Conservation (phyloP, 257 asterid genomes). For the Solanum piurae region DNA sequence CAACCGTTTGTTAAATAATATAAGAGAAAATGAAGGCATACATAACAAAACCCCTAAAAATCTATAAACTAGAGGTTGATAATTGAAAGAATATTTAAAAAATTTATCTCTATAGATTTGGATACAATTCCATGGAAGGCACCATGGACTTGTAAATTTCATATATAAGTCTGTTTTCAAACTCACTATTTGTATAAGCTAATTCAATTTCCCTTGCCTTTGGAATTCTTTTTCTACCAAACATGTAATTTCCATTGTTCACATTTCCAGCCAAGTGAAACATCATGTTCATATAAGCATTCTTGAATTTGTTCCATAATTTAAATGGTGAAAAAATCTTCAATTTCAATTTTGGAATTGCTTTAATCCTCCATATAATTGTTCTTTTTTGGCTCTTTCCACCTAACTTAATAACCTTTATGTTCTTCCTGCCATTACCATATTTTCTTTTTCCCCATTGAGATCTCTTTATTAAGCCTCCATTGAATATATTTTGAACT, state of each 20-base stretch:
- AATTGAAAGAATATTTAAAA: neutral
- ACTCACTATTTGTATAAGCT: slow-evolving; percentile 23
- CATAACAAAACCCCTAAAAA: neutral
- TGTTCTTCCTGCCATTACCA: neutral
- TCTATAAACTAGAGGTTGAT: neutral
- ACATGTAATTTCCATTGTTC: neutral
- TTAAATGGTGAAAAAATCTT: slow-evolving; percentile 16
- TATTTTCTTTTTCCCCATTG: slow-evolving; percentile 18
- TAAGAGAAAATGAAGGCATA: neutral
- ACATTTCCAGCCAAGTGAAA: slow-evolving; percentile 14
- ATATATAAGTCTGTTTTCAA: slow-evolving; percentile 49
- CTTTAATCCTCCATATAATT: slow-evolving; percentile 11
- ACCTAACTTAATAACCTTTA: slow-evolving; percentile 19
- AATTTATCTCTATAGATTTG: neutral
- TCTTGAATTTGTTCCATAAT: slow-evolving; percentile 22
- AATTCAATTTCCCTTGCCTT: slow-evolving; percentile 2
- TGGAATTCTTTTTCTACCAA: slow-evolving; percentile 7
- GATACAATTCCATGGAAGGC: slow-evolving; percentile 41
- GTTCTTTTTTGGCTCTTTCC: slow-evolving; percentile 2
- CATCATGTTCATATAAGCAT: slow-evolving; percentile 26
- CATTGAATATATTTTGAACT: slow-evolving; percentile 1
- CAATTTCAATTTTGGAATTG: slow-evolving; percentile 10
- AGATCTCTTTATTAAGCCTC: slow-evolving; percentile 2
- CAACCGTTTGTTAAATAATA: neutral
- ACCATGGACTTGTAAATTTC: slow-evolving; percentile 74